Conservation (phyloP, 2,329 filamentous ascomycete genomes). For the Intubia oerlemansii region DNA sequence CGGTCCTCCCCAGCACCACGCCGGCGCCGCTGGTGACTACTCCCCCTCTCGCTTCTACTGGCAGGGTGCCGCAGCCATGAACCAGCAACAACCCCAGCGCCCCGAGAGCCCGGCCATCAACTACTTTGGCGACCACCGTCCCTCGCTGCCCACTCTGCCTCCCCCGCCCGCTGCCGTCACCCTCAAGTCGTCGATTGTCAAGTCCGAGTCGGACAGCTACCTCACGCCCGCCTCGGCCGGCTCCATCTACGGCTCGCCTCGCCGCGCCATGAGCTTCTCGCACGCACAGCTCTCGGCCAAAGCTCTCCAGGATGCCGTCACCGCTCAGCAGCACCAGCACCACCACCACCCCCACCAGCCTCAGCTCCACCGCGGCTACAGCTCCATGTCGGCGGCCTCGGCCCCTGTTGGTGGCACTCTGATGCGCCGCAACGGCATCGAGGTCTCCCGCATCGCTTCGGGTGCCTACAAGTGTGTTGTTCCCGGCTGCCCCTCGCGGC, state of each 20-base stretch:
- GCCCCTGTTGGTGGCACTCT: slow-evolving; percentile 1
- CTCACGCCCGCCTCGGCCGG: slow-evolving; percentile 1
- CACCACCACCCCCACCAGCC: background rate
- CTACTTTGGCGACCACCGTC: slow-evolving; percentile 12
- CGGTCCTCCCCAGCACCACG: slow-evolving; percentile 1
- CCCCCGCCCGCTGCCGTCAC: slow-evolving; percentile 6
- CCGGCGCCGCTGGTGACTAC: slow-evolving; percentile 2
- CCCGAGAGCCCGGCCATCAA: slow-evolving; percentile 6
- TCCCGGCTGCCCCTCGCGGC: slow-evolving; percentile 21
- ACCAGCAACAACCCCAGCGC: slow-evolving; percentile 1
- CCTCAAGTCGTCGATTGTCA: slow-evolving; percentile 6
- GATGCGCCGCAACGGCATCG: slow-evolving; percentile 8
- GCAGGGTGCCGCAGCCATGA: too few relatives aligned
- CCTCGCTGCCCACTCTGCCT: too few relatives aligned
- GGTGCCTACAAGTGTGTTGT: slow-evolving; percentile 20
- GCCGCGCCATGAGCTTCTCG: slow-evolving; percentile 2
- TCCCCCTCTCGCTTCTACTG: slow-evolving; percentile 7
- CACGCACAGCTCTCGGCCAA: slow-evolving; percentile 3
- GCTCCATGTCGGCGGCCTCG: background rate
- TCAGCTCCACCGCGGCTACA: background rate
- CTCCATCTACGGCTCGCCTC: background rate
- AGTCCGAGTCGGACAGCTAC: slow-evolving; percentile 2
- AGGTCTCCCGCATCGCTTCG: slow-evolving; percentile 10
- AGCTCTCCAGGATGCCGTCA: slow-evolving; percentile 4
- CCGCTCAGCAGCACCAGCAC: slow-evolving; percentile 1